phyloP scores from a whole-genome alignment of 2,329 filamentous ascomycete species.

The Orbilia blumenaviensis region DNA sequence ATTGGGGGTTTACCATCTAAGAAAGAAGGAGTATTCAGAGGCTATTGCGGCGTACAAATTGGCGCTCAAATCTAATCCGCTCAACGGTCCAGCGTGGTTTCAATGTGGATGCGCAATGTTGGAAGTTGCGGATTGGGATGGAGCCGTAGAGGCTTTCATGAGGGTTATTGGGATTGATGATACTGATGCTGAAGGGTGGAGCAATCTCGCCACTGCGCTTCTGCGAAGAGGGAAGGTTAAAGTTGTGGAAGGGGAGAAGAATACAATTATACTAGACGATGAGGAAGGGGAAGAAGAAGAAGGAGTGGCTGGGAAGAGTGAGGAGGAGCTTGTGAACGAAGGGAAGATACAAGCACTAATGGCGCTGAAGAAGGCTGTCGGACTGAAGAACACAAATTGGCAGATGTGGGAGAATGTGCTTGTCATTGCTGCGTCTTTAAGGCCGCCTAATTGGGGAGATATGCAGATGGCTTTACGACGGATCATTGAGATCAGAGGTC shows the following conservation, averaged over 20 bases:
- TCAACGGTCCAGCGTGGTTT: constrained; percentile 87
- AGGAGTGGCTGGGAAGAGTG: constrained; percentile 61
- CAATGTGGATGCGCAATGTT: constrained; percentile 88
- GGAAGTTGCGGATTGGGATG: constrained; percentile 77
- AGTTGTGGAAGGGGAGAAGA: constrained; percentile 58
- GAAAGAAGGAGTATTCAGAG: constrained; percentile 71
- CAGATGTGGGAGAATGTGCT: constrained; percentile 98
- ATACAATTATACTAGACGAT: constrained; percentile 26
- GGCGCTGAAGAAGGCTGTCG: constrained; percentile 86
- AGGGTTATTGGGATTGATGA: constrained; percentile 86
- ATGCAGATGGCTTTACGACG: constrained; percentile 78
- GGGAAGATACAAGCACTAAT: constrained; percentile 66
- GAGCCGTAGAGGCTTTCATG: constrained; percentile 83
- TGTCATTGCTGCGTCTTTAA: constrained; percentile 80
- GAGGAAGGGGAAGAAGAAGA: constrained; percentile 57
- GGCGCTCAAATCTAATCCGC: constrained; percentile 79
- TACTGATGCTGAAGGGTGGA: constrained; percentile 90
- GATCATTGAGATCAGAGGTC: constrained; percentile 76
- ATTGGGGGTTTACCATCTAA: constrained; percentile 79
- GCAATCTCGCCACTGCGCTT: constrained; percentile 87
- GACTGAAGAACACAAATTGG: constrained; percentile 83
- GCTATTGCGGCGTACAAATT: constrained; percentile 81
- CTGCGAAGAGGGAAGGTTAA: constrained; percentile 67
- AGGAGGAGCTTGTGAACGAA: constrained; percentile 56
- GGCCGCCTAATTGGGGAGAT: constrained; percentile 77